A percentile compares a stretch with the other conserved stretches of the same genome.
These are phyloP conservation scores for Globisporangium lucens DNA, from an alignment of 352 stramenopile species.

Conservation along the genomic window DNA sequence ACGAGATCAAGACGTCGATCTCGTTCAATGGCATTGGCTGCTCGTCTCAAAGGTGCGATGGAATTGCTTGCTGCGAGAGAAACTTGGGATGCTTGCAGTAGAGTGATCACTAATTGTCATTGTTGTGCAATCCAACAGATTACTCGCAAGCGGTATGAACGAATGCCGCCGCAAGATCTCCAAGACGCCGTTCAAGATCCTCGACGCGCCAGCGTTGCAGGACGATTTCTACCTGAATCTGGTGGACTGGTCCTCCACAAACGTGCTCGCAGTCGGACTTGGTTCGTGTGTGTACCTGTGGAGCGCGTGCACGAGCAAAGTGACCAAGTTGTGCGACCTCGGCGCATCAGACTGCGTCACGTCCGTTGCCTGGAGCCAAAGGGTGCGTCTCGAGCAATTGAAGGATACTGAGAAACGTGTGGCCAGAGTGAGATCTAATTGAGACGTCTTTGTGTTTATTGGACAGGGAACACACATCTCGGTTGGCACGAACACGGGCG, in stretches of 20 bases:
- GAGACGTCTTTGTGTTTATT: neutral
- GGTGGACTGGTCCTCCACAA: slow-evolving; percentile 95
- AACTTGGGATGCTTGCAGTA: neutral
- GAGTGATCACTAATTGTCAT: neutral
- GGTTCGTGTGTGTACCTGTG: slow-evolving; percentile 94
- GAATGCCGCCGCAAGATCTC: slow-evolving; percentile 75
- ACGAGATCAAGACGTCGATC: slow-evolving; percentile 54
- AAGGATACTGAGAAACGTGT: neutral
- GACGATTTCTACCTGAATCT: slow-evolving; percentile 99
- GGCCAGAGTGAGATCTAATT: neutral
- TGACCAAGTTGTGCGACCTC: slow-evolving; percentile 94
- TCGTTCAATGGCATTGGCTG: slow-evolving; percentile 43
- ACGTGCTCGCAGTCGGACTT: slow-evolving; percentile 95
- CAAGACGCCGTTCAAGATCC: slow-evolving; percentile 96
- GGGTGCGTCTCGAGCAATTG: slow-evolving; percentile 31
- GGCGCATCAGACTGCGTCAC: slow-evolving; percentile 81
- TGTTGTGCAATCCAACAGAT: neutral
- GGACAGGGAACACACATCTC: slow-evolving; percentile 87
- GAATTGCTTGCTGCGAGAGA: neutral
- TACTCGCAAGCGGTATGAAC: slow-evolving; percentile 21
- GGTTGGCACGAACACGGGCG: slow-evolving; percentile 92
- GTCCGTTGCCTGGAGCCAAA: slow-evolving; percentile 93
- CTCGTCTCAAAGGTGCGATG: slow-evolving; percentile 31
- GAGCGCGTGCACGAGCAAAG: slow-evolving; percentile 90
- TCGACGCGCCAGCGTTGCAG: slow-evolving; percentile 94